Base-by-base conservation (phyloP, 192 early-diverging fungal species). In the Linderina pennispora region DNA sequence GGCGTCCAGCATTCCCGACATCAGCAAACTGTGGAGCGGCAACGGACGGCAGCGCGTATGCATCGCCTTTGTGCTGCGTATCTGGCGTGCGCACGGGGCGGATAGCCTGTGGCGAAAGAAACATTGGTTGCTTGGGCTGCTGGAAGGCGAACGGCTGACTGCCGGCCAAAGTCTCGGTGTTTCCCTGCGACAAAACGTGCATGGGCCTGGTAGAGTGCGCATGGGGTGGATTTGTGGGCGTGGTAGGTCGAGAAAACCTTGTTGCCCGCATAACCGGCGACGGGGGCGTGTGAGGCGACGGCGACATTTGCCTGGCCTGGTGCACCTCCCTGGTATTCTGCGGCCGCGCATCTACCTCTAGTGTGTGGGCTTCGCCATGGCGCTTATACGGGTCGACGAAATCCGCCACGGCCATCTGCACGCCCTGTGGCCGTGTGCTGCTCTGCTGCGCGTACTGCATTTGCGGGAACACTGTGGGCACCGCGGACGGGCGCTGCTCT, bases 211-310 rank as follows among this genome's bases (percentile, higher is more conserved):
- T 8, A 5, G 28, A 31, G 11, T 31, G 11, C 11, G 28, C 11
- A 31, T 22, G 33, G 14, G 23, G 51, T 36, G 15, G 51, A 45
- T 11, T 11, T 22, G 51, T 53, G 3, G 68, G 68, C 16, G 68
- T 72, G 14, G 61, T 56, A 1, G 68, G 68, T n/a, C 61, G 68
- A 6, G 68, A 59, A 21, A 64, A 61, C 7, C 68, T 55, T 6
- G 52, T 52, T 3, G 68, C 68, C 4, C 61, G 68, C 68, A 72
- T 64, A 3, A 72, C 52, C 10, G 68, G 68, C 18, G 68, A 72
- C 19, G 68, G 56, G 4, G 65, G 65, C 20, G 49, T 28, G 28
- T 11, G 5, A 11, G 28, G 28, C 5, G 28, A 31, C 11, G 28
- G 28, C 11, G 28, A n/a, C n/a, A n/a, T n/a, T n/a, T n/a, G n/a